A percentile compares a stretch with the other conserved stretches of the same genome.
Evolutionary conservation across 2,329 filamentous ascomycete species (phyloP).

Genomic region (Verticillium zaregamsianum): DNA sequence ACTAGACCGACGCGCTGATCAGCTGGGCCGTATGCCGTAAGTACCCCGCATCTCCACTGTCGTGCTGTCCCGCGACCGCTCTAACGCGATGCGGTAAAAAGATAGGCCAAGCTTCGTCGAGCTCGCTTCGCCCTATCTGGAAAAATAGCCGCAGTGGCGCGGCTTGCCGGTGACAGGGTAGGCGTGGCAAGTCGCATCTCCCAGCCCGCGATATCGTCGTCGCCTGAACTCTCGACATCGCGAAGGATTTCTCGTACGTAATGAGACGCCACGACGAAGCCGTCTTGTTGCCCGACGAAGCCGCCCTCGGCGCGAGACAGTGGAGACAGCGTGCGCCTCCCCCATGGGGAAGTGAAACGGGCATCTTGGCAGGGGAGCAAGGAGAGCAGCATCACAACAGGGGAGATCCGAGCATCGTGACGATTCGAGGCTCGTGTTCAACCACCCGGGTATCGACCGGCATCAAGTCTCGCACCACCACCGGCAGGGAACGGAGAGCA

Average conservation of each 20-base stretch:
- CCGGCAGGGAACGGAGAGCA: too few relatives aligned
- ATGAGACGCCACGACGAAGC: neutral
- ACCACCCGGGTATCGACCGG: too few relatives aligned
- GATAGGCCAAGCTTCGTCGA: neutral
- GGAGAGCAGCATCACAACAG: neutral
- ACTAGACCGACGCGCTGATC: neutral
- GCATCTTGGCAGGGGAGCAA: neutral
- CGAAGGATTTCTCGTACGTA: neutral
- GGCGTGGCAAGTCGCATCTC: neutral
- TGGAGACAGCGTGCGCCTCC: neutral
- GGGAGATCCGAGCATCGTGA: neutral
- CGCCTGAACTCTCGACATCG: neutral
- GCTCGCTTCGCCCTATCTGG: neutral
- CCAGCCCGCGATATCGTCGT: neutral
- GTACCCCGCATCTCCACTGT: neutral
- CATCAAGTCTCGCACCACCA: too few relatives aligned
- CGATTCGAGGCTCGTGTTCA: neutral
- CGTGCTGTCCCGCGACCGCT: neutral
- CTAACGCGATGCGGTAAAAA: neutral
- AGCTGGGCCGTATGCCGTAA: neutral
- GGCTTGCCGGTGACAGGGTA: neutral
- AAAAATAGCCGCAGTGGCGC: too few relatives aligned
- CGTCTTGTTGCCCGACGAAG: neutral
- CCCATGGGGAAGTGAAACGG: neutral
- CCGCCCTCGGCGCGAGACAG: neutral